Evolutionary conservation across 75 land plant species (phyloP).

Genomic region (Azolla pinnata): DNA sequence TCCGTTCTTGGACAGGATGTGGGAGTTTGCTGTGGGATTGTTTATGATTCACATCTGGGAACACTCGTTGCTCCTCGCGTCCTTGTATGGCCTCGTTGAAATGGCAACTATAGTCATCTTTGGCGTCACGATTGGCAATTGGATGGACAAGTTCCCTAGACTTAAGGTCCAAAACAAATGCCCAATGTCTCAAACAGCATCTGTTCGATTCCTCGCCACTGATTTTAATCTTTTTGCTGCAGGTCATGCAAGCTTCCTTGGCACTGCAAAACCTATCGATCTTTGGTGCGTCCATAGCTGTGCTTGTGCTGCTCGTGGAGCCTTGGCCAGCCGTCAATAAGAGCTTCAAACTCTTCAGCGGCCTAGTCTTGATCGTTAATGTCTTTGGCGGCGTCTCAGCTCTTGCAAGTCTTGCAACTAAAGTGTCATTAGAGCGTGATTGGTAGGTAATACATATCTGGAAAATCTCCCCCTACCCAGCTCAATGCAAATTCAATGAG

Average conservation of each 20-base stretch:
- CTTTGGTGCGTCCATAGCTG: constrained; percentile 50
- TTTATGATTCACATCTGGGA: constrained; percentile 89
- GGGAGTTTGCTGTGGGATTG: constrained; percentile 92
- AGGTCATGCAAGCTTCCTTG: constrained; percentile 66
- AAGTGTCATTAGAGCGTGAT: constrained; percentile 85
- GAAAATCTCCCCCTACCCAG: too few relatives aligned
- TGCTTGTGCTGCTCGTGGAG: constrained; percentile 37
- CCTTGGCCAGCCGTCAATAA: constrained; percentile 14
- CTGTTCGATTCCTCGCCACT: too few relatives aligned
- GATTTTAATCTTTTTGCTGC: background rate
- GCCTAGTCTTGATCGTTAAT: constrained; percentile 54
- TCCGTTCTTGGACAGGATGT: too few relatives aligned
- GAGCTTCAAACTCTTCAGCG: constrained; percentile 17
- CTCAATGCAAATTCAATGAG: too few relatives aligned
- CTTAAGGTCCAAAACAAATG: too few relatives aligned
- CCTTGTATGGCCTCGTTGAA: constrained; percentile 83
- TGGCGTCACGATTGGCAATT: constrained; percentile 64
- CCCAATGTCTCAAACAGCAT: too few relatives aligned
- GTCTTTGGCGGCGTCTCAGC: constrained; percentile 66
- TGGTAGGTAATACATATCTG: too few relatives aligned
- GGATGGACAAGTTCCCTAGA: constrained; percentile 47
- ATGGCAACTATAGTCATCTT: constrained; percentile 59
- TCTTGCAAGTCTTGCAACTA: constrained; percentile 75
- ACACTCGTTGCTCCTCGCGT: constrained; percentile 62
- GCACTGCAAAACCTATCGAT: constrained; percentile 63